Base-by-base conservation (phyloP, 2,329 filamentous ascomycete species). In the Thyridium curvatum region DNA sequence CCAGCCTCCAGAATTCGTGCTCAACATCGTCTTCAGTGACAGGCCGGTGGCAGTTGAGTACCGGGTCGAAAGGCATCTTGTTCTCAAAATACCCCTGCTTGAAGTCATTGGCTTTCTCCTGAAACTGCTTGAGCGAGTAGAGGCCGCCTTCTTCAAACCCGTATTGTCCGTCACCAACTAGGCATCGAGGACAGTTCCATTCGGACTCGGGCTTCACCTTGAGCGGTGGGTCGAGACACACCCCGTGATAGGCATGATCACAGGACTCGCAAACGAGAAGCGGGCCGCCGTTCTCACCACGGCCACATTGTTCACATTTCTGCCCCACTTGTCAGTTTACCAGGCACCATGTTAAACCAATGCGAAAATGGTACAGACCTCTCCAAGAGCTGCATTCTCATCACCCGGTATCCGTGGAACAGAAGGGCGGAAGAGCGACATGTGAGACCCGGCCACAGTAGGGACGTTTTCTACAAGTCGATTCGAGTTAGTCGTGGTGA, bases 21-120 rank as follows among this genome's bases (percentile, higher is more conserved):
- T 98, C 93, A 4, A 98, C 87, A 49, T 97, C 93, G 46, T 97
- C 90, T 58, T 98, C 93, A 0, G 86, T 90, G 21, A 95, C 85
- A 0, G 85, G 84, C 31, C 82, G 77, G 47, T 86, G 81, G 21
- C 82, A 85, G 49, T 94, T 91, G 18, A 87, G 75, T 21, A 90
- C 76, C 0, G 89, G 82, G 53, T 96, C 91, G 51, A 84, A 90
- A 0, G 85, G 86, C 82, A 90, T 87, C 61, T 90, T 93, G 52
- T 84, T 83, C 45, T 88, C 82, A 54, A 98, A 98, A 54, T 98
- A 95, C 17, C 79, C 80, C 52, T 94, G 85, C 62, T 96, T 97
- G 71, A 98, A 98, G 50, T 87, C 86, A 50, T 86, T 86, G 6
- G 93, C 93, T 59, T 91, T 95, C 56, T 96, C 87, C 59, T 98